Evolutionary conservation across 805 yeast species (phyloP), one percentile per base, ranked within the genome.

Genomic region (Candida ortonii): DNA sequence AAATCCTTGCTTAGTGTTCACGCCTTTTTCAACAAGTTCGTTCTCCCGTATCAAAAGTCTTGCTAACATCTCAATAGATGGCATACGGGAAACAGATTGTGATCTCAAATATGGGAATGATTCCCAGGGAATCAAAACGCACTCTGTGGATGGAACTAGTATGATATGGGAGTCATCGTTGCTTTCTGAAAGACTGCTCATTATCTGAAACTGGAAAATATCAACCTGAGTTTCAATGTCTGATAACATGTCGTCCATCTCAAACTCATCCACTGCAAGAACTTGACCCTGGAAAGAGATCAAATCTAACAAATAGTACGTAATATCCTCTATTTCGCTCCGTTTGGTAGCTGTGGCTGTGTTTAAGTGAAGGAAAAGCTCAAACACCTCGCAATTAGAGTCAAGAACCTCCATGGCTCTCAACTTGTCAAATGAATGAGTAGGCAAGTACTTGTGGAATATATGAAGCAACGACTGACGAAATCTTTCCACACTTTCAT

Each of bases 91-190:
- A 0, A 84, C 71, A 0, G 95, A 78, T 29, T 59, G 62, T 0
- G 53, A 52, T 32, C 73, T 57, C 36, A 89, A 54, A 27, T 70
- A 68, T 0, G 78, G 70, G 20, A 89, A 52, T 1, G 87, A 79
- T 51, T 93, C 99, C 97, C 97, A 93, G 0, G 98, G 98, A 20
- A 93, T 65, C 13, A 57, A 53, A n/a, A 74, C 73, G 44, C 94
- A 80, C 6, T 63, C 60, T 31, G 78, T 70, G 16, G 89, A 80
- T 3, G 86, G 74, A 3, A 93, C 64, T 30, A 93, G 61, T 2
- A 90, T 78, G 0, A 81, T 62, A 55, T 89, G 96, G 6, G 25
- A 25, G n/a, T 25, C 21, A 3, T 28, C 33, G 0, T 11, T 16
- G 4, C 18, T 17, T 2, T 13, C 21, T 3, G 9, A 2, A 6